Base-by-base conservation (phyloP, 2,329 filamentous ascomycete genomes). In the Exophiala bonariae region DNA sequence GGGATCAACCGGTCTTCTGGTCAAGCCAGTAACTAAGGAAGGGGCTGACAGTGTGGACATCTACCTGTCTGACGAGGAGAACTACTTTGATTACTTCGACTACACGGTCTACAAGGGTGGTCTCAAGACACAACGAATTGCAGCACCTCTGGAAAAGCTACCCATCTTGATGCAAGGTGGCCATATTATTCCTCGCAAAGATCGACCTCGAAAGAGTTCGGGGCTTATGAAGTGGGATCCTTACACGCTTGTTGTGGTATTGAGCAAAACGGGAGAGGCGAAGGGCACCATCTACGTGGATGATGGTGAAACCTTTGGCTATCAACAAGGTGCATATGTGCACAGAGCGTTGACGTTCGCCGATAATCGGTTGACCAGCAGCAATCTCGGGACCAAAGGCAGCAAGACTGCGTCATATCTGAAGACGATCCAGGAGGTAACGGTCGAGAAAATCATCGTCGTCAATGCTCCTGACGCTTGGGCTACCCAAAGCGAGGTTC, bases 51-150 rank as follows among this genome's bases (percentile, higher is more conserved):
- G 80, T 16, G 82, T 85, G 0, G 84, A 90, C 16, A 80, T 99
- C 47, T 96, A 95, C 71, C 82, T 99, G 44, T 86, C 91, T 1
- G 92, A 97, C 59, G 80, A 86, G 49, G 88, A 95, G 67, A 79
- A 87, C 43, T 97, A 99, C 69, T 99, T 91, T 63, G 88, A 97
- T 69, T 99, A 99, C 73, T 95, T 93, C 64, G 89, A 89, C 60
- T 96, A 89, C 71, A 82, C 85, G 33, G 74, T 82, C 34, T 82
- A 95, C 63, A 84, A 83, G 17, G 79, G 85, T 18, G 82, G 84
- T 53, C 87, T 88, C 55, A 85, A 86, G 66, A 73, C 72, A 31
- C 75, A 89, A 52, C 86, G 80, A 1, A 74, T 96, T 30, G 70
- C 81, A 1, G 88, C 92, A 0, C 88, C 91, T 0, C 76, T 97